phyloP scores from a whole-genome alignment of 2,329 filamentous ascomycete genomes.

The Claviceps arundinis region DNA sequence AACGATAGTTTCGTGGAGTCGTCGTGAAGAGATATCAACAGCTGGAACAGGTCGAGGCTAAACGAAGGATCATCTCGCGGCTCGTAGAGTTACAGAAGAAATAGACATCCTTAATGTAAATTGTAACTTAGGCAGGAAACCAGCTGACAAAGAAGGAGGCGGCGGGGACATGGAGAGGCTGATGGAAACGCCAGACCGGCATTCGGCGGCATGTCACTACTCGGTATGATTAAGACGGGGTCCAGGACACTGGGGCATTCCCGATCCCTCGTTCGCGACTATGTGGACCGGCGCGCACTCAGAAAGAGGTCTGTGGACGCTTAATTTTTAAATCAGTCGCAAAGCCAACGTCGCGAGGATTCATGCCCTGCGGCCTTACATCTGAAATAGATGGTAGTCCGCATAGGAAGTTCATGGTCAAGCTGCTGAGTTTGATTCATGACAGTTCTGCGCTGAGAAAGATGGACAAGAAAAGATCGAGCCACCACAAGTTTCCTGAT shows the following conservation, averaged over 20 bases:
- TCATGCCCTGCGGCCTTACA: not conserved
- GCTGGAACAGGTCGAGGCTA: not conserved
- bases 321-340: not conserved
- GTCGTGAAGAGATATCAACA: not conserved
- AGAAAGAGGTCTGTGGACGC: constrained; percentile 2
- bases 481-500: not conserved
- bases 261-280: constrained; percentile 3
- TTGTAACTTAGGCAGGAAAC: not conserved
- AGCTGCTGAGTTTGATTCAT: not conserved
- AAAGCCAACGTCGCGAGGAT: not conserved
- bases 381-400: not conserved
- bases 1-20: not conserved
- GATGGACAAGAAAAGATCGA: not conserved
- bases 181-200: not conserved
- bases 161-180: not conserved
- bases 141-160: not conserved
- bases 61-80: not conserved
- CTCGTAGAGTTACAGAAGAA: not conserved
- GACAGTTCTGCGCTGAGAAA: not conserved
- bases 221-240: not conserved
- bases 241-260: not conserved
- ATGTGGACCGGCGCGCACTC: not conserved
- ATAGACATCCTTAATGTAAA: not conserved
- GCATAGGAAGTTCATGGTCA: not conserved
- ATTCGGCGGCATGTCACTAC: not conserved